Evolutionary conservation across 305 asterid species (phyloP).

Genomic region (Ruellia speciosa): DNA sequence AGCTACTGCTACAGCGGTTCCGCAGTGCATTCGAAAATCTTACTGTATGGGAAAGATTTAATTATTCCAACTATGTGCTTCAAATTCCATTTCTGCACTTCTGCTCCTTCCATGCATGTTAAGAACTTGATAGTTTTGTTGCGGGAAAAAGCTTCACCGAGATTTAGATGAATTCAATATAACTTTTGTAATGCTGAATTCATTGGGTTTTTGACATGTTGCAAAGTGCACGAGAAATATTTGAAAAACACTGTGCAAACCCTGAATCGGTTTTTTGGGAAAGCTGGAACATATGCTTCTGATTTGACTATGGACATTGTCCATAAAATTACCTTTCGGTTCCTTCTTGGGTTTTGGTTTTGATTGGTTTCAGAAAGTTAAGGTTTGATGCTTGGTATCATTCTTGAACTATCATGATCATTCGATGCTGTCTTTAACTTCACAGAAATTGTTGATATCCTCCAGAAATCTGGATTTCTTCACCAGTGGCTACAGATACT

Average conservation of each 20-base stretch:
- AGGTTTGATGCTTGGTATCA: neutral
- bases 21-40: conserved; percentile 75
- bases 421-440: conserved; percentile 22
- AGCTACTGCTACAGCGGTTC: conserved; percentile 63
- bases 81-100: neutral
- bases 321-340: neutral
- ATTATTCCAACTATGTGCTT: neutral
- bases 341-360: neutral
- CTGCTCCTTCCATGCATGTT: conserved; percentile 13
- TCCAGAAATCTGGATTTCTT: conserved; percentile 94
- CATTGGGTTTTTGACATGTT: neutral
- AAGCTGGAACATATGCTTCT: neutral
- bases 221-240: neutral
- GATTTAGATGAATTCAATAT: neutral
- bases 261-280: conserved; percentile 1
- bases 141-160: neutral
- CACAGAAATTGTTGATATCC: conserved; percentile 77
- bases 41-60: conserved; percentile 38
- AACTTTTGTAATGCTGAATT: no score
- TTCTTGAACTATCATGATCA: neutral
- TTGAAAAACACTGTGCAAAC: neutral
- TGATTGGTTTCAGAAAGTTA: neutral
- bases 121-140: conserved; percentile 6
- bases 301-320: neutral
- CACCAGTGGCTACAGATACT: conserved; percentile 83